Percentiles rank a stretch among this genome's conserved stretches.
Evolutionary conservation across 1,284 basidiomycete genomes (phyloP).

Genomic region (Papiliotrema laurentii): DNA sequence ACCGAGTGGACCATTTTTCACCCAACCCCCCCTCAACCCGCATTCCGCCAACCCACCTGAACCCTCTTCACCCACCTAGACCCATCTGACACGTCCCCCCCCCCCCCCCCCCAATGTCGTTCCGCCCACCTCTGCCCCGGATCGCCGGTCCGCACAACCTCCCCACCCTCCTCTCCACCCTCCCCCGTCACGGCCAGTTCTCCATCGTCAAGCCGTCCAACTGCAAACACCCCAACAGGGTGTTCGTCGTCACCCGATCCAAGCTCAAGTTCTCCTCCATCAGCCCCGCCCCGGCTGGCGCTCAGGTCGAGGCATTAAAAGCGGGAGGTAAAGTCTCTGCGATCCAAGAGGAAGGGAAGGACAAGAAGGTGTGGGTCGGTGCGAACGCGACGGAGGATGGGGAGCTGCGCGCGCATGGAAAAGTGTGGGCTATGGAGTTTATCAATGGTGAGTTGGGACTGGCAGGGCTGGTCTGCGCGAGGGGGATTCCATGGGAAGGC

Average conservation of each 20-base stretch:
- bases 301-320: neutral
- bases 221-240: conserved; percentile 15
- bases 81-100: conserved; percentile 1
- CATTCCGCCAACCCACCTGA: neutral
- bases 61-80: neutral
- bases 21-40: too few relatives aligned
- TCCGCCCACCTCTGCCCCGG: neutral
- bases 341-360: neutral
- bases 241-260: conserved; percentile 30
- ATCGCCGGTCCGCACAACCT: conserved; percentile 10
- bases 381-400: conserved; percentile 1
- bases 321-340: neutral
- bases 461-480: neutral
- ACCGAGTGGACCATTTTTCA: too few relatives aligned
- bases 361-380: neutral
- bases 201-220: conserved; percentile 26
- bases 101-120: neutral
- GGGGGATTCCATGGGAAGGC: neutral
- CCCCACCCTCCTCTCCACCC: conserved; percentile 27
- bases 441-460: conserved; percentile 25
- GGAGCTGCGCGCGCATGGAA: conserved; percentile 18
- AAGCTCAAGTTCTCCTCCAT: conserved; percentile 1
- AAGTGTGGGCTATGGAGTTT: conserved; percentile 34
- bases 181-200: conserved; percentile 22
- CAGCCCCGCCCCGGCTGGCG: neutral